Base-by-base conservation (phyloP, 1,284 basidiomycete genomes). In the Coniferiporia weirii region DNA sequence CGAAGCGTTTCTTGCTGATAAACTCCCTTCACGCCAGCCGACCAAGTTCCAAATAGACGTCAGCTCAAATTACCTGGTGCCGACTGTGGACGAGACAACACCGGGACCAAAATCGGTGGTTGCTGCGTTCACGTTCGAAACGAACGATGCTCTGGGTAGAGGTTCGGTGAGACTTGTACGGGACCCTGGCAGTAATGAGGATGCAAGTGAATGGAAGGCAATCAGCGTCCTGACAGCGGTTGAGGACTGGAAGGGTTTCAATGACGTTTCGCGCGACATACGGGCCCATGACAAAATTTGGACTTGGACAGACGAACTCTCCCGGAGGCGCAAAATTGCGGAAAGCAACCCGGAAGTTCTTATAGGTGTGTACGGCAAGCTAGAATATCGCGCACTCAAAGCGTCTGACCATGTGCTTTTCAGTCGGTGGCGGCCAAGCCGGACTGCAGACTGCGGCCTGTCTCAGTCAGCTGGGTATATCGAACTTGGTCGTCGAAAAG, bases 361-460 rank as follows among this genome's bases (percentile, higher is more conserved):
- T 22, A 68, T 71, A 19, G 63, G 71, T 70, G 20, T 57, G 67
- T 48, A n/a, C 17, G 1, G 12, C 17, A 4, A 47, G 36, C 17
- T 19, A 22, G 17, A 13, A 13, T 35, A 12, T 12, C n/a, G 43
- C 17, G 19, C 4, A 35, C 34, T 32, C 32, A 46, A 15, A 15
- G 7, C 15, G 22, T 47, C n/a, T 46, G 17, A 27, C n/a, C 10
- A n/a, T 17, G 36, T 32, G 60, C 12, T 7, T 54, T 13, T 12
- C 34, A 76, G 75, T 85, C 49, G 82, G 83, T 3, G 81, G 70
- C 3, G 81, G 81, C 1, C 82, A 84, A 63, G 77, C 73, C 10
- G 83, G 81, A 0, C 69, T 85, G 13, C 75, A 74, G 32, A 63
- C 77, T 9, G 81, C 79, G 9, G 79, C 82, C 13, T 72, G 79